Percentiles rank a stretch among this genome's conserved stretches.
Evolutionary conservation across 345 rosid species (phyloP).

Genomic region (Heritiera fomes): DNA sequence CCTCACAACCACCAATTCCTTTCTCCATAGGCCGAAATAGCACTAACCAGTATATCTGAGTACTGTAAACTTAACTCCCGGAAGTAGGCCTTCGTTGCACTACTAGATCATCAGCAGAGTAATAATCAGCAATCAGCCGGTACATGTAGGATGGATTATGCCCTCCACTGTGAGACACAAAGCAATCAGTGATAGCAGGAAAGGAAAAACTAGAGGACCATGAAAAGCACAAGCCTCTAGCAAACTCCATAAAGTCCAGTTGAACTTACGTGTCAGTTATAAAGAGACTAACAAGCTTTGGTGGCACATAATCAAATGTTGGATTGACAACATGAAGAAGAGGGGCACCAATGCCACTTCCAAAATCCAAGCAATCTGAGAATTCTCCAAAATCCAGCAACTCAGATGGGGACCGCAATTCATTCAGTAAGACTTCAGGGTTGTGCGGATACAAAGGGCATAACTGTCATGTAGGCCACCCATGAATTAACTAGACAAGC

Average conservation of each 20-base stretch:
- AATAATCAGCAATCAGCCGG: slow-evolving; percentile 93
- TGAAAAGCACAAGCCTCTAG: background rate
- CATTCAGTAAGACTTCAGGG: slow-evolving; percentile 91
- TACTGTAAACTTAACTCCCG: slow-evolving; percentile 29
- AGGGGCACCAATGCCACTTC: slow-evolving; percentile 63
- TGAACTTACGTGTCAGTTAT: slow-evolving; percentile 94
- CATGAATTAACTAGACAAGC: slow-evolving; percentile 14
- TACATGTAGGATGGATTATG: slow-evolving; percentile 98
- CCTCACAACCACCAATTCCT: background rate
- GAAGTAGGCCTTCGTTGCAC: slow-evolving; percentile 51
- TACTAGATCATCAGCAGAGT: slow-evolving; percentile 96
- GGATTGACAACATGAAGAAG: slow-evolving; percentile 96
- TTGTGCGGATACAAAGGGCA: slow-evolving; percentile 98
- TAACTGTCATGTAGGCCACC: slow-evolving; percentile 52
- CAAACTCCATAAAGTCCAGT: slow-evolving; percentile 9
- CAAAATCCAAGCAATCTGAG: slow-evolving; percentile 91
- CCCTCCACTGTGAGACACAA: slow-evolving; percentile 74
- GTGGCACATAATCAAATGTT: slow-evolving; percentile 92
- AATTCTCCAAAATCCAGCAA: slow-evolving; percentile 94
- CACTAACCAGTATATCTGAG: slow-evolving; percentile 22
- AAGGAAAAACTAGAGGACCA: background rate
- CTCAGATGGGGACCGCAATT: slow-evolving; percentile 97
- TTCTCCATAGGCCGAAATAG: background rate
- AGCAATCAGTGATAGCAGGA: background rate
- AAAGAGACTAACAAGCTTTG: slow-evolving; percentile 92